Conservation (phyloP, 1,284 basidiomycete genomes). For the Ustilago curta region DNA sequence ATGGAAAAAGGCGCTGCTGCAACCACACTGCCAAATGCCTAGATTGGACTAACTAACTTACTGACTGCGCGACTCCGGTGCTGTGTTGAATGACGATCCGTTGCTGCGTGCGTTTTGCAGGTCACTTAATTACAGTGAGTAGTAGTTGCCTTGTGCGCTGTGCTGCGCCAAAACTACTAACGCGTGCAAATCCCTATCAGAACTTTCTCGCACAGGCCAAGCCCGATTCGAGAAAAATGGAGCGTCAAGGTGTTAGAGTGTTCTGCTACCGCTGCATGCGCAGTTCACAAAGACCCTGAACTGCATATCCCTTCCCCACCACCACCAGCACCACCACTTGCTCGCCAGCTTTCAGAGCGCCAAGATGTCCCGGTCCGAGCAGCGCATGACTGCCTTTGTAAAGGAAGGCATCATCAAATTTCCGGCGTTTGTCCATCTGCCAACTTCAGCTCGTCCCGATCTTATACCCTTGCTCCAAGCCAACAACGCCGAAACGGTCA, state of each 20-base stretch:
- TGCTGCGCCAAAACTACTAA: background rate
- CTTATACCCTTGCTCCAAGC: background rate
- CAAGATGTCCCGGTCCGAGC: constrained; percentile 2
- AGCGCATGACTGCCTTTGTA: background rate
- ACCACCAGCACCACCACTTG: constrained; percentile 5
- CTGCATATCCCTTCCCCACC: too few species aligned
- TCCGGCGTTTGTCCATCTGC: constrained; percentile 28
- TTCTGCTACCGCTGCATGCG: background rate
- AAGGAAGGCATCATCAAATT: constrained; percentile 5
- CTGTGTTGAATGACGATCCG: constrained; percentile 10
- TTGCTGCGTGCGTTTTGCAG: background rate
- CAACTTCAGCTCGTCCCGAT: constrained; percentile 17
- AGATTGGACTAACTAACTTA: too few species aligned
- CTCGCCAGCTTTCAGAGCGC: background rate
- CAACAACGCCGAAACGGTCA: constrained; percentile 13
- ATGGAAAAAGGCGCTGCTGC: constrained; percentile 1
- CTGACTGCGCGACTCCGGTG: constrained; percentile 10
- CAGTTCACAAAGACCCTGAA: background rate
- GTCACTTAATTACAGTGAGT: too few species aligned
- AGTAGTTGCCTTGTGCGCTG: too few species aligned
- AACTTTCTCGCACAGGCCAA: constrained; percentile 20
- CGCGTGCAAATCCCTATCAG: too few species aligned
- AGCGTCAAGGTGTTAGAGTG: background rate
- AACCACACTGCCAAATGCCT: background rate
- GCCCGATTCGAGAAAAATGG: background rate